Conservation (phyloP, 2,329 filamentous ascomycete species). For the Fusarium penzigii region DNA sequence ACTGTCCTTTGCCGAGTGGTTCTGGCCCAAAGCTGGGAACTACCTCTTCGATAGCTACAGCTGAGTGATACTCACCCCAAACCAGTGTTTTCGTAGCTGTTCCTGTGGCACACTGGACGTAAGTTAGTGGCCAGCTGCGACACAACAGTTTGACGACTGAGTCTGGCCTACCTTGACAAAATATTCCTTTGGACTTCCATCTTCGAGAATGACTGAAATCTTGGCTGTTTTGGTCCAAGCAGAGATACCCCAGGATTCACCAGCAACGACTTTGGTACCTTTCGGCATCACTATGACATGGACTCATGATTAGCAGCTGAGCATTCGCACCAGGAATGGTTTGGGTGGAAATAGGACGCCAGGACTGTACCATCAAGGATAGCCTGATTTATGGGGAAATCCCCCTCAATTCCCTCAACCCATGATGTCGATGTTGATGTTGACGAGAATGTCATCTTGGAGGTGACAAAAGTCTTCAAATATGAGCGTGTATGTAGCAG, state of each 20-base stretch:
- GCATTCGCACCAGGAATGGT: background rate
- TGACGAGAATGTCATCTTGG: background rate
- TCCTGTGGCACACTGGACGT: background rate
- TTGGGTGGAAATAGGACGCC: background rate
- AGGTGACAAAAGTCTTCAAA: too few species aligned
- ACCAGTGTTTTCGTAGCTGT: background rate
- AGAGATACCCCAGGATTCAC: slow-evolving; percentile 1
- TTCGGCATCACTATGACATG: slow-evolving; percentile 1
- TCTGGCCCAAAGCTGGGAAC: background rate
- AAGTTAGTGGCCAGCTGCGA: too few species aligned
- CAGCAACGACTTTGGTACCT: background rate
- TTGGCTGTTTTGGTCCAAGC: slow-evolving; percentile 10
- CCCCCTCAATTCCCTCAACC: background rate
- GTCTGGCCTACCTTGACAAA: slow-evolving; percentile 10
- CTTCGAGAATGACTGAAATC: background rate
- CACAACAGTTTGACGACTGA: background rate
- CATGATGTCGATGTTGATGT: background rate
- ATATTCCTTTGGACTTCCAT: slow-evolving; percentile 3
- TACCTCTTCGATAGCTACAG: background rate
- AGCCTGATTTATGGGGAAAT: background rate
- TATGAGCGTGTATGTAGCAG: too few species aligned
- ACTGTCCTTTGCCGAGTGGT: slow-evolving; percentile 1
- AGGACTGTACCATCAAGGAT: background rate
- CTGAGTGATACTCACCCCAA: slow-evolving; percentile 7
- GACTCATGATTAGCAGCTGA: background rate